Percentiles rank a stretch among this genome's conserved stretches.
Conservation (phyloP, 2,329 filamentous ascomycete species). For the Capronia americana region DNA sequence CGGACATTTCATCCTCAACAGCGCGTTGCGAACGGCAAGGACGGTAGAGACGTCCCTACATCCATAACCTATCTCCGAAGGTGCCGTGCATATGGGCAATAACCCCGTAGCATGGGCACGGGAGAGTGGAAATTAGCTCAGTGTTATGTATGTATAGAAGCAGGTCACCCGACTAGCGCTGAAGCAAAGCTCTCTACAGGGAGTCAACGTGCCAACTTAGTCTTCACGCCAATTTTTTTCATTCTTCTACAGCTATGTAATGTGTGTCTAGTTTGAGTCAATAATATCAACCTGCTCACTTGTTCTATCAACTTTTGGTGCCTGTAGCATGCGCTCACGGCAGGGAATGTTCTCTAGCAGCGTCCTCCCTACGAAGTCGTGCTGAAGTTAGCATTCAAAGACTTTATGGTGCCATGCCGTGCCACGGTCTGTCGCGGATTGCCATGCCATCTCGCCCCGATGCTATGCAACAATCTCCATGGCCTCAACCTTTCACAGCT, state of each 20-base stretch:
- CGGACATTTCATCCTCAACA: no score
- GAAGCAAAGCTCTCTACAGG: neutral
- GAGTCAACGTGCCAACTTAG: no score
- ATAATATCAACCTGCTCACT: neutral
- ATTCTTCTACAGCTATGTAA: neutral
- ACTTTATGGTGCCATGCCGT: neutral
- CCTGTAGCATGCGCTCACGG: neutral
- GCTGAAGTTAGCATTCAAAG: neutral
- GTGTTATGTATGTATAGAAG: neutral
- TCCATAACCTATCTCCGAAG: neutral
- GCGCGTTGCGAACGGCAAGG: no score
- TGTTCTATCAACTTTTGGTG: neutral
- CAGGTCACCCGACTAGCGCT: neutral
- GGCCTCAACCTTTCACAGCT: neutral
- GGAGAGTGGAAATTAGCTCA: neutral
- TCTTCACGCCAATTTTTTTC: neutral
- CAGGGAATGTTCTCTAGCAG: neutral
- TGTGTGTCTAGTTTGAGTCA: neutral
- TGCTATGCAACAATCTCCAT: neutral
- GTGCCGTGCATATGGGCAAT: neutral
- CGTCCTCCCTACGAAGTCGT: neutral
- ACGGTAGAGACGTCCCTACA: neutral
- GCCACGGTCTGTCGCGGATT: neutral
- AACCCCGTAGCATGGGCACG: neutral
- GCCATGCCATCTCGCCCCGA: neutral